Evolutionary conservation across 2,329 filamentous ascomycete genomes (phyloP).

Genomic region (Trichoderma oligosporum): DNA sequence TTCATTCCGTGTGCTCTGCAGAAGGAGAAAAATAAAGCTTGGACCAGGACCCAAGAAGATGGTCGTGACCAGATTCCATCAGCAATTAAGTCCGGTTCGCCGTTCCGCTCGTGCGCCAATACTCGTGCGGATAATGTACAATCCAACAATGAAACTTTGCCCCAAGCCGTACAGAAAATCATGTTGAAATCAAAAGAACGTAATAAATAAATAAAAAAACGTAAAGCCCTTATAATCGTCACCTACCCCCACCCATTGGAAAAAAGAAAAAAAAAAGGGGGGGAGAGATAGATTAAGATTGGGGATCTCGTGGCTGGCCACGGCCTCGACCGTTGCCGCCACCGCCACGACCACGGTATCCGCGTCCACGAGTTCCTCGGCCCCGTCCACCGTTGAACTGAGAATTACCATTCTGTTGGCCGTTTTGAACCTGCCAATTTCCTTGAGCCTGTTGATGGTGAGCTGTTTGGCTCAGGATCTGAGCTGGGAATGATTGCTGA

Average conservation of each 20-base stretch:
- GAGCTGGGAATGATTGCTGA: slow-evolving; percentile 22
- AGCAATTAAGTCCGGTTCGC: slow-evolving; percentile 34
- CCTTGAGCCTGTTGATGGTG: slow-evolving; percentile 31
- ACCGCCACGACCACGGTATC: slow-evolving; percentile 38
- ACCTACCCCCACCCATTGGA: slow-evolving; percentile 25
- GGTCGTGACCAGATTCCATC: slow-evolving; percentile 29
- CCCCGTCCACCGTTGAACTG: slow-evolving; percentile 36
- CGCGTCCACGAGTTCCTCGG: slow-evolving; percentile 38
- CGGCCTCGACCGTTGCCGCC: slow-evolving; percentile 32
- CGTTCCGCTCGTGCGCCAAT: slow-evolving; percentile 37
- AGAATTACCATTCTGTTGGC: slow-evolving; percentile 36
- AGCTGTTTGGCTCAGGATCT: slow-evolving; percentile 16
- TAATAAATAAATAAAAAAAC: slow-evolving; percentile 3
- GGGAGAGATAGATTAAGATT: slow-evolving; percentile 30
- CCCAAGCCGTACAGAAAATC: slow-evolving; percentile 30
- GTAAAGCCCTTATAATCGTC: slow-evolving; percentile 23
- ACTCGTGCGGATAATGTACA: slow-evolving; percentile 42
- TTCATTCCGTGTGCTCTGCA: slow-evolving; percentile 24
- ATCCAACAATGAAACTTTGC: slow-evolving; percentile 37
- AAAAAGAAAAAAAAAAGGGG: slow-evolving; percentile 25
- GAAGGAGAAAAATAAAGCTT: slow-evolving; percentile 6
- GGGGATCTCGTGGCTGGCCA: slow-evolving; percentile 36
- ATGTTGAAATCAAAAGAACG: slow-evolving; percentile 26
- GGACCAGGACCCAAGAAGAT: slow-evolving; percentile 21
- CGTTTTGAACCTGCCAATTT: slow-evolving; percentile 42